Conservation (phyloP, 306 rosid genomes). For the Glycine soja region DNA sequence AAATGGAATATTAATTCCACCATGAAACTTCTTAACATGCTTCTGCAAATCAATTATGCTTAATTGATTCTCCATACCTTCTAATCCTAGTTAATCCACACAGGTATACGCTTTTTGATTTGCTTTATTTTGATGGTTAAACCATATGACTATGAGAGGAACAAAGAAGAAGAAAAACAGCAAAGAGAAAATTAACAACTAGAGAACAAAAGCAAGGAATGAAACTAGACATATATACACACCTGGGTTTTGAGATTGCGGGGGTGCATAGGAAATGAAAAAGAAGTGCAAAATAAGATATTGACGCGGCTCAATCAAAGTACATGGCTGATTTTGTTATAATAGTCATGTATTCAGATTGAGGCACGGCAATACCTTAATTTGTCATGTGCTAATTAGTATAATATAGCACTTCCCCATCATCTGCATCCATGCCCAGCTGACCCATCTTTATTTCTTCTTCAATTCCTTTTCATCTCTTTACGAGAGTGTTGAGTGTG, state of each 20-base stretch:
- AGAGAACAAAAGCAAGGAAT: too few species aligned
- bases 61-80: neutral
- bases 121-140: neutral
- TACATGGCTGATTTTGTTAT: constrained; percentile 49
- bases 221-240: neutral
- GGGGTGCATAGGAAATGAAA: constrained; percentile 17
- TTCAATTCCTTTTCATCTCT: neutral
- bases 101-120: neutral
- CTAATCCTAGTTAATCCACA: neutral
- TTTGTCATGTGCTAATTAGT: constrained; percentile 18
- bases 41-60: neutral
- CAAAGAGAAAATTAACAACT: neutral
- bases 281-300: constrained; percentile 68
- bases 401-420: constrained; percentile 4
- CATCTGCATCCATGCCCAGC: neutral
- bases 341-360: constrained; percentile 67
- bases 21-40: neutral
- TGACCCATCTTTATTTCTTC: neutral
- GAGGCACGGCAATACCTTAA: constrained; percentile 81
- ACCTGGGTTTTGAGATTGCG: constrained; percentile 38
- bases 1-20: neutral
- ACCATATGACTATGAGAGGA: neutral
- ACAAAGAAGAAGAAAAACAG: neutral
- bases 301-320: constrained; percentile 97
- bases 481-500: too few species aligned